Evolutionary conservation across 371 early-diverging fungal genomes (phyloP).

Genomic region (Actinomucor elegans): DNA sequence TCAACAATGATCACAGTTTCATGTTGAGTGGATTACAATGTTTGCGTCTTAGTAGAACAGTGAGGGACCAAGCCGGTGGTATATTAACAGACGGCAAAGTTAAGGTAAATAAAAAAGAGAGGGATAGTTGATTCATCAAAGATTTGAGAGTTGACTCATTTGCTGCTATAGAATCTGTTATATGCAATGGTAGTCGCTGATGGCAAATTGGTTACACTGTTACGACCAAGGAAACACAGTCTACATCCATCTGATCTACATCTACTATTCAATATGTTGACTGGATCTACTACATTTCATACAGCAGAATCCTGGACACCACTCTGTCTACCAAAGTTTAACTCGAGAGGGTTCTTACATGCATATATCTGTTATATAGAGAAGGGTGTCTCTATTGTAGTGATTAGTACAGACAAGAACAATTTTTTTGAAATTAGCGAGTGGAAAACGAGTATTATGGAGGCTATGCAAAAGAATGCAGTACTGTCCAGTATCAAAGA

Average conservation of each 20-base stretch:
- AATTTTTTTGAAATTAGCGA: conserved; percentile 80
- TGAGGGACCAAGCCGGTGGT: conserved; percentile 67
- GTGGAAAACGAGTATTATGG: conserved; percentile 65
- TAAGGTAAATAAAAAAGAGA: conserved; percentile 2
- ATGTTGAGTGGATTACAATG: conserved; percentile 80
- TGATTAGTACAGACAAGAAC: conserved; percentile 81
- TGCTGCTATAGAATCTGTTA: conserved; percentile 41
- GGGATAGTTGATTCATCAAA: too few relatives aligned
- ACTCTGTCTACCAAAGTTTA: conserved; percentile 92
- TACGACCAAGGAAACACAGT: conserved; percentile 77
- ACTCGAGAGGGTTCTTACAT: conserved; percentile 84
- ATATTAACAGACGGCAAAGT: conserved; percentile 55
- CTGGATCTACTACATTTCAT: conserved; percentile 71
- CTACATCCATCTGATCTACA: conserved; percentile 86
- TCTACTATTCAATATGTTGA: conserved; percentile 81
- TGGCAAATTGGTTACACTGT: conserved; percentile 72
- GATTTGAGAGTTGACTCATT: too few relatives aligned
- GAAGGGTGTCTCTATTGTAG: conserved; percentile 66
- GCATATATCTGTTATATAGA: conserved; percentile 85
- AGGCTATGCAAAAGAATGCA: conserved; percentile 33
- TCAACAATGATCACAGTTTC: conserved; percentile 73
- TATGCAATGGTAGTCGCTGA: conserved; percentile 82
- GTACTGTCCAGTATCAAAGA: conserved; percentile 27
- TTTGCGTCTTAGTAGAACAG: conserved; percentile 62
- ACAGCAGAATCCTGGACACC: conserved; percentile 92